Conservation (phyloP, 805 yeast species). For the Kazachstania martiniae region DNA sequence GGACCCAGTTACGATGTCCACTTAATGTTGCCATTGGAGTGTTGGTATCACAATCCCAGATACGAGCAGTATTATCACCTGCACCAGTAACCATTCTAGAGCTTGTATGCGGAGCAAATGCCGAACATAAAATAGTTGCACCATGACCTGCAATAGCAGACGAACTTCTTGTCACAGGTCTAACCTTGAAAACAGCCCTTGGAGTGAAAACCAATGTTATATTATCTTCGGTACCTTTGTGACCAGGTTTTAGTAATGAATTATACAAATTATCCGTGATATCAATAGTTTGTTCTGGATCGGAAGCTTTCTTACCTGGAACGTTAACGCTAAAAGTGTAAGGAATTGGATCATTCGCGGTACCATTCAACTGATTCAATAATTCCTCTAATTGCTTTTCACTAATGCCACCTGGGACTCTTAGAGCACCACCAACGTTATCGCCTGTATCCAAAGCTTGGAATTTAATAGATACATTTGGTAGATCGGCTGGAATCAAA, state of each 20-base stretch:
- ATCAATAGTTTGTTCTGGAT: constrained; percentile 42
- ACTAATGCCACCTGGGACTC: constrained; percentile 84
- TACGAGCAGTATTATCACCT: constrained; percentile 90
- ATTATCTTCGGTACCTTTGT: constrained; percentile 85
- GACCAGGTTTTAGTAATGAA: constrained; percentile 77
- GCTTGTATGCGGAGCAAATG: constrained; percentile 85
- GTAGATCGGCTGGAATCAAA: constrained; percentile 64
- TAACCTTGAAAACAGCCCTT: constrained; percentile 87
- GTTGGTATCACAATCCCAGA: constrained; percentile 95
- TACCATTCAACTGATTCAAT: constrained; percentile 65
- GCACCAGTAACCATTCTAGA: constrained; percentile 88
- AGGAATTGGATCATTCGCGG: constrained; percentile 76
- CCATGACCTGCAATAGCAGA: constrained; percentile 96
- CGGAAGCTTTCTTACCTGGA: constrained; percentile 30
- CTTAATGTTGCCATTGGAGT: constrained; percentile 72
- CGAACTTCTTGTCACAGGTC: constrained; percentile 79
- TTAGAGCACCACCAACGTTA: constrained; percentile 65
- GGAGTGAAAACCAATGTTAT: constrained; percentile 88
- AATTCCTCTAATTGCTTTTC: constrained; percentile 83
- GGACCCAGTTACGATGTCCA: constrained; percentile 91
- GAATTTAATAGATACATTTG: constrained; percentile 78
- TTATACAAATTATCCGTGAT: constrained; percentile 67
- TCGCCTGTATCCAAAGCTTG: constrained; percentile 93
- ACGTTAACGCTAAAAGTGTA: constrained; percentile 67
- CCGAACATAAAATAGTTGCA: constrained; percentile 81